Evolutionary conservation across 2,329 filamentous ascomycete genomes (phyloP).

Genomic region (Scytalidium lignicola): DNA sequence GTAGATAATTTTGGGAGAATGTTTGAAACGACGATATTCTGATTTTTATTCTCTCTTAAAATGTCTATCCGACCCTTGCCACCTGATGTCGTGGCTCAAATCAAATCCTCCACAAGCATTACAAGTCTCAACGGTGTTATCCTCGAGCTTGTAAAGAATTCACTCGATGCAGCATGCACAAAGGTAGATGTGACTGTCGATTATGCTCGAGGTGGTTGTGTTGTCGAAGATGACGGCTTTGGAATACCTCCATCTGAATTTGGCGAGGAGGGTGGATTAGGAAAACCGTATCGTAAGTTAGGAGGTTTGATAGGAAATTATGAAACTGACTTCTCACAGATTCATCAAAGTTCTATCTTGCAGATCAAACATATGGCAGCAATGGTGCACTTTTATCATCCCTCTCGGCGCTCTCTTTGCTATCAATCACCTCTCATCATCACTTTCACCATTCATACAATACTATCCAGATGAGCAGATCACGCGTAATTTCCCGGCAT

Average conservation of each 20-base stretch:
- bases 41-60: neutral
- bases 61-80: conserved; percentile 66
- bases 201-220: conserved; percentile 69
- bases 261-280: conserved; percentile 61
- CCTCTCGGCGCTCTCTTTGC: conserved; percentile 67
- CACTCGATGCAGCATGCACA: conserved; percentile 71
- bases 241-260: conserved; percentile 77
- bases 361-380: conserved; percentile 52
- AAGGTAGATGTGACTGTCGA: conserved; percentile 69
- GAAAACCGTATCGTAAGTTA: conserved; percentile 63
- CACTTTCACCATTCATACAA: conserved; percentile 54
- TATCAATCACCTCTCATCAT: conserved; percentile 72
- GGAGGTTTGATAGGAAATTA: conserved; percentile 1
- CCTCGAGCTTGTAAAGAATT: conserved; percentile 72
- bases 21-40: neutral
- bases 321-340: conserved; percentile 36
- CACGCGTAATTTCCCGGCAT: conserved; percentile 58
- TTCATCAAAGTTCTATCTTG: conserved; percentile 65
- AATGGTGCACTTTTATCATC: conserved; percentile 74
- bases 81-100: conserved; percentile 64
- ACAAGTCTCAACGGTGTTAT: conserved; percentile 68
- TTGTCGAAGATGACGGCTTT: conserved; percentile 76
- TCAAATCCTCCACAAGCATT: conserved; percentile 80
- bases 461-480: conserved; percentile 65
- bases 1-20: neutral